A percentile compares a stretch with the other conserved stretches of the same genome.
phyloP scores from a whole-genome alignment of 75 land plant species.

The Pinus taeda region DNA sequence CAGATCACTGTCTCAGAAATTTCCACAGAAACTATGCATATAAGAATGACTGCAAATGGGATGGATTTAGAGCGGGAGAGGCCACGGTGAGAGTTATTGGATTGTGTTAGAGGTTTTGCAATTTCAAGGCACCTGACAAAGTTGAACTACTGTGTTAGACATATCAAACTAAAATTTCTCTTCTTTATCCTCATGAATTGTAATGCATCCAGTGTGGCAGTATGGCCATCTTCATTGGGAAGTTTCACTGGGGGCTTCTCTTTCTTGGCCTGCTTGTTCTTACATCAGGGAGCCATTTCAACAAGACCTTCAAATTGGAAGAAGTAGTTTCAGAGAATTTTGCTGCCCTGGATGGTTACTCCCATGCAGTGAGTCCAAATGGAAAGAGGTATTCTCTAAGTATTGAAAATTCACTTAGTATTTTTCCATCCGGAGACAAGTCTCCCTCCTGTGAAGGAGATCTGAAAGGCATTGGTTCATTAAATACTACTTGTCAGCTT shows the following conservation, averaged over 20 bases:
- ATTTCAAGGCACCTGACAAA: too few relatives aligned
- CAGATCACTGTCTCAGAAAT: too few relatives aligned
- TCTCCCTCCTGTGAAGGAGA: constrained; percentile 57
- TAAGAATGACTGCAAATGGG: too few relatives aligned
- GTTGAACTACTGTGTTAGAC: too few relatives aligned
- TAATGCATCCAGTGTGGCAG: constrained; percentile 2
- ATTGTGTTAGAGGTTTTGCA: too few relatives aligned
- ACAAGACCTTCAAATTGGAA: not conserved
- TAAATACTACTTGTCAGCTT: constrained; percentile 71
- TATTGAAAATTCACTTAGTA: not conserved
- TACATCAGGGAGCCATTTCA: not conserved
- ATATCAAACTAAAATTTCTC: not conserved
- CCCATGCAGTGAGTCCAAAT: not conserved
- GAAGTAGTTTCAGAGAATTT: not conserved
- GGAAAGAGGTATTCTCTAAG: not conserved
- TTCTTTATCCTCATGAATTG: constrained; percentile 12
- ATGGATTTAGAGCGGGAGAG: too few relatives aligned
- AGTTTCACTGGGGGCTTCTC: constrained; percentile 12
- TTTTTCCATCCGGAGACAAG: not conserved
- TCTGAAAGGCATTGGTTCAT: constrained; percentile 69
- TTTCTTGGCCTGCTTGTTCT: constrained; percentile 2
- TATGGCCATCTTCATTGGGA: constrained; percentile 8
- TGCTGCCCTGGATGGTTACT: not conserved
- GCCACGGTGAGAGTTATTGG: too few relatives aligned
- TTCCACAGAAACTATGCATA: too few relatives aligned